Percentiles rank a stretch among this genome's conserved stretches.
Conservation (phyloP, 257 asterid species). For the Nyctanthes arbortristis region DNA sequence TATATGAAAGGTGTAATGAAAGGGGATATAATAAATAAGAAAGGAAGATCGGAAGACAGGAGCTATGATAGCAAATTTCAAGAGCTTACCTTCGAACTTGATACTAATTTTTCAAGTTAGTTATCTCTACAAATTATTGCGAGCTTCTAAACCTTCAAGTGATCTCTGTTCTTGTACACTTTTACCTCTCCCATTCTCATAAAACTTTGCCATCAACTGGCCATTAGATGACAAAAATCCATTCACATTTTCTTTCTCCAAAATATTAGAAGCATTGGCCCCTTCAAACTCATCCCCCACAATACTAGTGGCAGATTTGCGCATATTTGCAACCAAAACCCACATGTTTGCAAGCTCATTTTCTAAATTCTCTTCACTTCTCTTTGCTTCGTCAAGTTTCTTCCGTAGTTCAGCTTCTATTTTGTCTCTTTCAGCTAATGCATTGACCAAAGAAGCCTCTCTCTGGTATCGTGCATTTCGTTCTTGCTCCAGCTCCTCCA, state of each 20-base stretch:
- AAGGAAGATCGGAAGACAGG: too few relatives aligned
- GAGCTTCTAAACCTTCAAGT: constrained; percentile 40
- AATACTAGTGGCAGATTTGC: constrained; percentile 32
- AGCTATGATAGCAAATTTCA: neutral
- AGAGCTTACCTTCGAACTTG: constrained; percentile 45
- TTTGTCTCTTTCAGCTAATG: constrained; percentile 72
- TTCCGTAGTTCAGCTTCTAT: constrained; percentile 70
- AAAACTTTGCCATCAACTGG: constrained; percentile 13
- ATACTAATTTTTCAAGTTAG: constrained; percentile 33
- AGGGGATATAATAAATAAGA: too few relatives aligned
- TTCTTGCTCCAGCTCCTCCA: constrained; percentile 68
- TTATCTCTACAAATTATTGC: constrained; percentile 39
- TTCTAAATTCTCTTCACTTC: constrained; percentile 62
- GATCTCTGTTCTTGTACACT: constrained; percentile 25
- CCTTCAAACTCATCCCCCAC: constrained; percentile 29
- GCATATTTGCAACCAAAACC: constrained; percentile 55
- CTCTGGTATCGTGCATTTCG: constrained; percentile 64
- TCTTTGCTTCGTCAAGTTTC: constrained; percentile 67
- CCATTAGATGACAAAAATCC: constrained; percentile 31
- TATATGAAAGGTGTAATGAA: neutral
- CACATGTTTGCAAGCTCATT: constrained; percentile 70
- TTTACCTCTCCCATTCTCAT: constrained; percentile 30
- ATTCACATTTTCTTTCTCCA: constrained; percentile 22
- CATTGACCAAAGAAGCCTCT: constrained; percentile 80
- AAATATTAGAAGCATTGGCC: constrained; percentile 18